These are phyloP conservation scores for Populus hybrid DNA, from an alignment of 441 rosid genomes.

Conservation along the genomic window DNA sequence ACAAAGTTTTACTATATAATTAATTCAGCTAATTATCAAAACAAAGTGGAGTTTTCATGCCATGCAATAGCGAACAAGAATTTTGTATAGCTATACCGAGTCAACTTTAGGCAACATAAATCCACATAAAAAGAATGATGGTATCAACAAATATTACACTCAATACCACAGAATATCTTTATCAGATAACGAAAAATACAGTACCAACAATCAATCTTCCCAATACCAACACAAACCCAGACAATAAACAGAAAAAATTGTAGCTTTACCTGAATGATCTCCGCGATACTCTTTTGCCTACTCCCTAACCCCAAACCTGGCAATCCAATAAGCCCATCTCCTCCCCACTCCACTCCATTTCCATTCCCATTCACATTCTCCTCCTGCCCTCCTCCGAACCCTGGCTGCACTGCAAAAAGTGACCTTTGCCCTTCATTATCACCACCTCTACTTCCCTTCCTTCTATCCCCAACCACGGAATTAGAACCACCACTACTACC, in stretches of 20 bases:
- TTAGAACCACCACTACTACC: slow-evolving; percentile 33
- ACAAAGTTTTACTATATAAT: background rate
- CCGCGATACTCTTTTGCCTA: slow-evolving; percentile 61
- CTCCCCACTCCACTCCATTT: slow-evolving; percentile 55
- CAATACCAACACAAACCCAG: slow-evolving; percentile 4
- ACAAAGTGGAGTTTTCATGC: background rate
- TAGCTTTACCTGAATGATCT: slow-evolving; percentile 62
- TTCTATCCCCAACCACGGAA: slow-evolving; percentile 51
- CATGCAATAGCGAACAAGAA: background rate
- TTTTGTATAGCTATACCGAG: background rate
- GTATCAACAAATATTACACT: background rate
- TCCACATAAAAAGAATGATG: background rate
- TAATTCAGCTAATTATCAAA: background rate
- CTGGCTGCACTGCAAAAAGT: slow-evolving; percentile 46
- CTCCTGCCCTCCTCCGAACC: slow-evolving; percentile 44
- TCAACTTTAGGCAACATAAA: background rate
- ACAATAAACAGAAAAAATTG: slow-evolving; percentile 3
- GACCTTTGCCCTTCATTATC: slow-evolving; percentile 34
- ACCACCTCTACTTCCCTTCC: slow-evolving; percentile 31
- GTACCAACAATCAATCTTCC: background rate
- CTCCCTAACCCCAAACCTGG: slow-evolving; percentile 56
- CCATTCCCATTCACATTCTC: slow-evolving; percentile 35
- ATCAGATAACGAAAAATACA: slow-evolving; percentile 3
- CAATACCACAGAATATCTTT: background rate
- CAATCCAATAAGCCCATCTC: slow-evolving; percentile 68